Evolutionary conservation across 1,139 yeast species (phyloP).

Genomic region (Scheffersomyces cryptocercus): DNA sequence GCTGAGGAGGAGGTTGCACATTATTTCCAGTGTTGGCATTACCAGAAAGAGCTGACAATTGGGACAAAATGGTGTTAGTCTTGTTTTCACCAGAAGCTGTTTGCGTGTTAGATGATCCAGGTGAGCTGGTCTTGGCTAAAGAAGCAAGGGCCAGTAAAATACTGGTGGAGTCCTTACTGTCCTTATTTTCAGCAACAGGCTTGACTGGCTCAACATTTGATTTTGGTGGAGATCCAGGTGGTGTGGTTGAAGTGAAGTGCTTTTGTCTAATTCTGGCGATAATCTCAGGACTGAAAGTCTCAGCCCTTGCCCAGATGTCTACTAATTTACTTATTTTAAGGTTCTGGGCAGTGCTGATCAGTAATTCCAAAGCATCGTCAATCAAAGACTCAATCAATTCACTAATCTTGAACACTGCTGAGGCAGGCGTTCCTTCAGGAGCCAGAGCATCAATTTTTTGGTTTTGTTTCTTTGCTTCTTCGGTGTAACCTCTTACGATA

Average conservation of each 20-base stretch:
- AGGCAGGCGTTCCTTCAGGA: slow-evolving; percentile 72
- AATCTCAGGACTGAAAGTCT: slow-evolving; percentile 64
- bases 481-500: slow-evolving; percentile 81
- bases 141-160: slow-evolving; percentile 68
- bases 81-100: slow-evolving; percentile 19
- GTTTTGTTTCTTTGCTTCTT: slow-evolving; percentile 62
- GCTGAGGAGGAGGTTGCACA: slow-evolving; percentile 12
- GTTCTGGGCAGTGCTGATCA: slow-evolving; percentile 52
- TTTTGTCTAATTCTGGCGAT: slow-evolving; percentile 59
- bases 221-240: slow-evolving; percentile 59
- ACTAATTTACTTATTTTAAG: slow-evolving; percentile 80
- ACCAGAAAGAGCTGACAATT: slow-evolving; percentile 46
- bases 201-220: slow-evolving; percentile 26
- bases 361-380: slow-evolving; percentile 58
- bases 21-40: slow-evolving; percentile 17
- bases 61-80: slow-evolving; percentile 45
- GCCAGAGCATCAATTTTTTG: slow-evolving; percentile 49
- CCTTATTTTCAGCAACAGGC: slow-evolving; percentile 17
- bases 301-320: slow-evolving; percentile 90
- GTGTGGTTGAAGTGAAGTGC: slow-evolving; percentile 57
- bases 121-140: slow-evolving; percentile 39
- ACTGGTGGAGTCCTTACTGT: slow-evolving; percentile 50
- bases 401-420: slow-evolving; percentile 66
- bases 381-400: slow-evolving; percentile 59
- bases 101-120: slow-evolving; percentile 18